Evolutionary conservation across 805 yeast genomes (phyloP), one percentile per base, ranked within the genome.

Genomic region (Hanseniaspora pseudoguilliermondii): DNA sequence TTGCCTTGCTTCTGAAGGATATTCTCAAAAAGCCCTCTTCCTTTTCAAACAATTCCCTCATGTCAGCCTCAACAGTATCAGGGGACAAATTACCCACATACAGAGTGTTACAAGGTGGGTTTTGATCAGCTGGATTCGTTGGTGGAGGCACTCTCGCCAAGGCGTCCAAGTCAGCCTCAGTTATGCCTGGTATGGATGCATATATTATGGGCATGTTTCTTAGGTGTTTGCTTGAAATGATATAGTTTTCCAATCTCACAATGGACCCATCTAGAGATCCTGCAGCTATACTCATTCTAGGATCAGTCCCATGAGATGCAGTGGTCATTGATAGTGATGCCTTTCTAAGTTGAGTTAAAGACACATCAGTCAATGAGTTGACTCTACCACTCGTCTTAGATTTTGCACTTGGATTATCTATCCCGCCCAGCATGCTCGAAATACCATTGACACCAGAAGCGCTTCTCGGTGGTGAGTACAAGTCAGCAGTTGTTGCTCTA

Each of bases 71-170:
- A 2, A 95, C 84, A 2, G 97, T 95, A 73, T 93, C 96, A 18
- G 96, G 96, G 2, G 98, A 97, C 64, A 93, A 75, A 68, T 93
- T 93, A 20, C 98, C 98, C 49, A 93, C 98, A 64, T 93, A 93
- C 57, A 93, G 73, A 0, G 98, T 93, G 68, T 93, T 93, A 72
- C 98, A 93, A 8, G 98, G 98, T 3, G 98, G 97, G 66, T 93
- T 93, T 71, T 93, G 98, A 69, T 93, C 98, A 2, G 98, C 97
- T 7, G 98, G 98, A 65, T 91, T 91, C 0, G 96, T 96, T 7
- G 95, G 95, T 5, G 91, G 89, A 15, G 93, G 95, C 34, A 86
- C 89, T 60, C 88, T 72, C 0, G 91, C 89, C 49, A 86, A 70
- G 47, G 85, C 71, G 0, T 89, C 82, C 59, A 85, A 73, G 65